Base-by-base conservation (phyloP, 345 rosid genomes). In the Eucalyptus pauciflora region DNA sequence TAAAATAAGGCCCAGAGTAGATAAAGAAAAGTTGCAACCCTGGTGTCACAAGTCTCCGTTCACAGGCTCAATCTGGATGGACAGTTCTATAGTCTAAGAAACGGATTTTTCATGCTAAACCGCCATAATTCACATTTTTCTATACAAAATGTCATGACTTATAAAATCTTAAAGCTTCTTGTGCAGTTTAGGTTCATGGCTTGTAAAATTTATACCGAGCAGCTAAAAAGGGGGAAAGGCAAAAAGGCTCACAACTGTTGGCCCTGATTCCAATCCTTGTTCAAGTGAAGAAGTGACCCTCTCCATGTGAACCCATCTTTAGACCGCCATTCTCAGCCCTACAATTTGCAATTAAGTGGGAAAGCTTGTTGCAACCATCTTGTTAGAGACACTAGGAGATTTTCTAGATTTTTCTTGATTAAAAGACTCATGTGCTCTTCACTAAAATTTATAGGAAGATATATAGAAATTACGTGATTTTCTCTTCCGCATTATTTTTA, bases 181-280 rank as follows among this genome's bases (percentile, higher is more conserved):
- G 69, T 62, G 69, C 8, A 12, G 8, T 62, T 13, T 27, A 27
- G 3, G 27, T 62, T 62, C 69, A 62, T 27, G 69, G 69, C 69
- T 62, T 62, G 69, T 27, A 62, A 1, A 58, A 25, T 3, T 24
- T 58, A 58, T 62, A 8, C 31, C 2, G 0, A 62, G 17, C 17
- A 1, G 17, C 8, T 0, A 62, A 22, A 27, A 60, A 27, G 4
- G 16, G 0, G 7, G 4, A 27, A 50, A 58, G 64, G 69, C 14
- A 27, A 60, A 60, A 60, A 5, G 14, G 31, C 31, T 60, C 31
- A 13, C 27, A 60, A 29, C 8, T 27, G 13, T 62, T 0, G 1
- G 7, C 31, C 31, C 8, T n/a, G 4, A n/a, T 20, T 87, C 3
- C 69, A 87, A 4, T 22, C 67, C 2, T 50, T 67, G 0, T 71